Base-by-base conservation (phyloP, 768 basidiomycete species). In the Clavaria fumosa region DNA sequence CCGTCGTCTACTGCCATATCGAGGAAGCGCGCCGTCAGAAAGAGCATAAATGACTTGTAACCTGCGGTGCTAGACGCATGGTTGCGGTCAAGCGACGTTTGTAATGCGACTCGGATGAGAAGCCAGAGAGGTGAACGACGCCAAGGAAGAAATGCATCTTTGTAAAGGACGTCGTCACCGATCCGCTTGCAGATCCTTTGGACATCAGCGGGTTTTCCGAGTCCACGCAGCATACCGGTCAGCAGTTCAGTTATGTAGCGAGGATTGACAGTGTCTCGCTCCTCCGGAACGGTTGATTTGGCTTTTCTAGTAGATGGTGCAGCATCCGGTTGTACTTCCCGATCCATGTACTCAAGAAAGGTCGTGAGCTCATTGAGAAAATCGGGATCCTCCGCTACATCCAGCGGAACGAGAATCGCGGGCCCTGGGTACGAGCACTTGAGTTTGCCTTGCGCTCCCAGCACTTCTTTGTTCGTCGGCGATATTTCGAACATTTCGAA, bases 41-140 rank as follows among this genome's bases (percentile, higher is more conserved):
- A 69, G 2, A 63, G 28, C 46, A 70, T 61, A 49, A 73, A 73
- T 2, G 23, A 7, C 38, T 74, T 73, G 52, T 74, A 74, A n/a
- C n/a, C n/a, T 0, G 50, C 45, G 9, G 38, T 37, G 4, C 45
- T 28, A 5, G 17, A 27, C 3, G 19, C 32, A 4, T 45, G 38
- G 12, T 22, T 17, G 31, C 31, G 46, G 45, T 24, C 41, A 19
- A 60, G 47, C 0, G 60, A 54, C 0, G 56, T 63, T 45, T 69
- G 67, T 18, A 68, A 43, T 1, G 57, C 55, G 3, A 72, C 63
- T 5, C 69, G 63, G 23, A 68, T 48, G 9, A 67, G 46, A 3
- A 70, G 59, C 69, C 70, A 73, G 7, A 68, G 51, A 1, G 66
- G 51, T 4, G 67, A 66, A 17, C 70, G 56, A 19, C 72, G 52